phyloP scores from a whole-genome alignment of 169 alveolate genomes.

The Plasmodium gaboni region DNA sequence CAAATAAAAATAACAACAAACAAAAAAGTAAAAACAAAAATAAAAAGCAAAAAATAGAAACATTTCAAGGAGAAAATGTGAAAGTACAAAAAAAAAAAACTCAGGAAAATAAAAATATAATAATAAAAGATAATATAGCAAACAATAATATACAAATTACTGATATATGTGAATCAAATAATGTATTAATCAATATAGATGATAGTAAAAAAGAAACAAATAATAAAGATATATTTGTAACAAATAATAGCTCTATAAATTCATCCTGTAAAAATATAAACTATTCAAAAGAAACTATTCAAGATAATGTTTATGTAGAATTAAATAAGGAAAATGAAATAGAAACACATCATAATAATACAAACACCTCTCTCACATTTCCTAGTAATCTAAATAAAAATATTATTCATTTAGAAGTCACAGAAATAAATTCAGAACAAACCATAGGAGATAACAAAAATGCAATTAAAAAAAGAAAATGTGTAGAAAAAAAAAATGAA shows the following conservation, averaged over 20 bases:
- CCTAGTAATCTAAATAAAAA: too few relatives aligned
- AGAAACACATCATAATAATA: constrained; percentile 1
- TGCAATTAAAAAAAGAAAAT: background rate
- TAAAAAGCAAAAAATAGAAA: background rate
- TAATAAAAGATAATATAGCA: background rate
- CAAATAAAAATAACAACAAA: background rate
- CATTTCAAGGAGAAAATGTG: background rate
- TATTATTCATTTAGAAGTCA: background rate
- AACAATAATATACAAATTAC: background rate
- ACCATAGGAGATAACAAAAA: background rate
- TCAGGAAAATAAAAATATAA: background rate
- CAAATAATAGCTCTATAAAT: background rate
- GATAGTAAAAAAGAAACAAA: background rate
- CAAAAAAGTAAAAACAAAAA: background rate
- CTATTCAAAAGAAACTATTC: too few relatives aligned
- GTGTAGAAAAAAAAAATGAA: constrained; percentile 14
- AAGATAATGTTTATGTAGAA: background rate
- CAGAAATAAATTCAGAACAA: background rate
- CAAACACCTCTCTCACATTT: too few relatives aligned
- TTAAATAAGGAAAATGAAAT: background rate
- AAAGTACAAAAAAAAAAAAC: background rate
- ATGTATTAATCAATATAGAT: background rate
- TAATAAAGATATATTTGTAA: background rate
- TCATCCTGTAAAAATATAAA: too few relatives aligned
- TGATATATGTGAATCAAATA: background rate